phyloP scores from a whole-genome alignment of 345 rosid species.

The Salix purpurea region DNA sequence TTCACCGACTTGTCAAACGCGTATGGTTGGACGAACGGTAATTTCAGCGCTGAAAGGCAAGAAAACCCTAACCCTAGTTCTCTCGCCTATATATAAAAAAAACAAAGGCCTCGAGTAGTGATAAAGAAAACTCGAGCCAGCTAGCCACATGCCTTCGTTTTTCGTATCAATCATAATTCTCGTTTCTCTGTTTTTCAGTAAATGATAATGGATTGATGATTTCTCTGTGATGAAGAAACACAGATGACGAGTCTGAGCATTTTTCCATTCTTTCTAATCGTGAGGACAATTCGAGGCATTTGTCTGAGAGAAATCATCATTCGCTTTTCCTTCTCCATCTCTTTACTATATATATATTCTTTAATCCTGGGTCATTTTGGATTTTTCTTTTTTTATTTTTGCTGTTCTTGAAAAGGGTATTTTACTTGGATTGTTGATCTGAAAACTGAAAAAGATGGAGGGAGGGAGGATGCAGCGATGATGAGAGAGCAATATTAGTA shows the following conservation, averaged over 20 bases:
- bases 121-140: background rate
- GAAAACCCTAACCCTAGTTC: constrained; percentile 9
- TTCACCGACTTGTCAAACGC: background rate
- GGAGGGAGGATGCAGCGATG: constrained; percentile 15
- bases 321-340: background rate
- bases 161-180: background rate
- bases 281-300: constrained; percentile 66
- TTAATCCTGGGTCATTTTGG: background rate
- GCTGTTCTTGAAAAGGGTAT: no score
- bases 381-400: background rate
- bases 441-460: background rate
- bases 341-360: no score
- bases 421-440: background rate
- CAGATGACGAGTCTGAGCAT: constrained; percentile 54
- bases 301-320: constrained; percentile 47
- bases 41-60: background rate
- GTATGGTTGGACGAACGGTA: background rate
- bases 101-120: background rate
- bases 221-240: constrained; percentile 39
- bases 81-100: constrained; percentile 5
- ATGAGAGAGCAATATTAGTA: constrained; percentile 17
- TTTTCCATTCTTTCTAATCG: constrained; percentile 34
- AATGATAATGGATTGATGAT: background rate
- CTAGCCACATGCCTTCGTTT: background rate
- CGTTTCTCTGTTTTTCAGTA: background rate